Evolutionary conservation across 768 basidiomycete species (phyloP).

Genomic region (Scleroderma bovista): DNA sequence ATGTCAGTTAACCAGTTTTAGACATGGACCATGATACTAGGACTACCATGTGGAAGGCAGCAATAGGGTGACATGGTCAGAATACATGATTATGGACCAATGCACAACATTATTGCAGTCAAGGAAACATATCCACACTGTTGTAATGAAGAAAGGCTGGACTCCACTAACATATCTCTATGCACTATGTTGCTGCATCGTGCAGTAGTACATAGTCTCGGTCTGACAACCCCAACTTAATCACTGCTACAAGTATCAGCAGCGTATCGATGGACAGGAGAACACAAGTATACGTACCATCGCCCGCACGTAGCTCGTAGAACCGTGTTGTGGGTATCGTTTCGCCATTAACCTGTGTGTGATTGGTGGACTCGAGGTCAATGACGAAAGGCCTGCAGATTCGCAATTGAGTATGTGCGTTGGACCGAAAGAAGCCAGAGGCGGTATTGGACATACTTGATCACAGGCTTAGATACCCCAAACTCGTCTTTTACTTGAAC

Average conservation of each 20-base stretch:
- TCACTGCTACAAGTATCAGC: constrained; percentile 42
- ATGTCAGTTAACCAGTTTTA: too few relatives aligned
- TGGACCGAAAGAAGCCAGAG: constrained; percentile 2
- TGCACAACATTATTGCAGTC: too few relatives aligned
- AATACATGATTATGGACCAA: too few relatives aligned
- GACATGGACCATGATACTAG: too few relatives aligned
- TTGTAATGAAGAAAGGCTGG: too few relatives aligned
- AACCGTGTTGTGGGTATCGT: constrained; percentile 81
- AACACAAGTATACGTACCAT: constrained; percentile 49
- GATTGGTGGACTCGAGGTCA: constrained; percentile 97
- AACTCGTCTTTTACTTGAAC: constrained; percentile 85
- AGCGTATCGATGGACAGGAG: not conserved
- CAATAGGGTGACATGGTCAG: too few relatives aligned
- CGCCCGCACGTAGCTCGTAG: constrained; percentile 74
- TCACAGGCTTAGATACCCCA: constrained; percentile 65
- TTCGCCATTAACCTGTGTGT: constrained; percentile 86
- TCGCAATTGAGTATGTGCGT: constrained; percentile 3
- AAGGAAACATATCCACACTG: too few relatives aligned
- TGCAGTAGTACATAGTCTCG: constrained; percentile 84
- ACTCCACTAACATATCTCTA: too few relatives aligned
- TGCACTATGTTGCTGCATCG: constrained; percentile 53
- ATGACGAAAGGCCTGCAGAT: constrained; percentile 84
- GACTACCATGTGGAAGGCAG: too few relatives aligned
- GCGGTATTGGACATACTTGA: constrained; percentile 60
- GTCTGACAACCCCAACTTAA: constrained; percentile 79